Base-by-base conservation (phyloP, 768 basidiomycete species). In the Rhodotorula paludigena region DNA sequence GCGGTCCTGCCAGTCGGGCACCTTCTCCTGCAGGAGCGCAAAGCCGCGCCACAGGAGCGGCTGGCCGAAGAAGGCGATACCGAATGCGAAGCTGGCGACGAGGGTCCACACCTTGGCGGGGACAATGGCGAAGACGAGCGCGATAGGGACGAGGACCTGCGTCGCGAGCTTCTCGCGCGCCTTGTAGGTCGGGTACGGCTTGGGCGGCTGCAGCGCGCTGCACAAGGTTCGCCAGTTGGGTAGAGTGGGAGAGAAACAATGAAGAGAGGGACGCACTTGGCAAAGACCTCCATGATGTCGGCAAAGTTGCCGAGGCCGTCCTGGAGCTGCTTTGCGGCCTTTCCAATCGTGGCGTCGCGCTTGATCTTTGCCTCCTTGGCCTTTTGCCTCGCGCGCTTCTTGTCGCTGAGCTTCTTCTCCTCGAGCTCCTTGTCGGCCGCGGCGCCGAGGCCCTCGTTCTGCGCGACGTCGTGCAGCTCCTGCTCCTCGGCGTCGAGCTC, bases 1-100 rank as follows among this genome's bases (percentile, higher is more conserved):
- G 42, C 69, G 39, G 25, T 79, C 77, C 68, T 77, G 69, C 80
- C 80, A 81, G 68, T 81, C 73, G n/a, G 79, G 79, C 18, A 80
- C 76, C 47, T 72, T 61, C 54, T 76, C 71, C 25, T 78, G 64
- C 42, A 79, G 75, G 54, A 74, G 56, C 48, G 72, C 74, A 14
- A 68, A 68, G 30, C 64, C 78, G 30, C 74, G 74, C 25, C 73
- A 74, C 60, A 81, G 63, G 32, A 80, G 36, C 9, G 79, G 79
- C 54, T 80, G 79, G 48, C 76, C 80, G 68, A 78, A 81, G 66
- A 80, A 77, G 12, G 66, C 78, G 49, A 79, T 67, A 3, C 80
- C 80, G 61, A 81, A 76, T 0, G 68, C 59, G 67, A 80, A 79
- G 7, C 77, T 76, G 4, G 75, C 77, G 36, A 72, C 68, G 9